Evolutionary conservation across 2,329 filamentous ascomycete genomes (phyloP), one percentile per base, ranked within the genome.

Genomic region (Fusarium sp.): DNA sequence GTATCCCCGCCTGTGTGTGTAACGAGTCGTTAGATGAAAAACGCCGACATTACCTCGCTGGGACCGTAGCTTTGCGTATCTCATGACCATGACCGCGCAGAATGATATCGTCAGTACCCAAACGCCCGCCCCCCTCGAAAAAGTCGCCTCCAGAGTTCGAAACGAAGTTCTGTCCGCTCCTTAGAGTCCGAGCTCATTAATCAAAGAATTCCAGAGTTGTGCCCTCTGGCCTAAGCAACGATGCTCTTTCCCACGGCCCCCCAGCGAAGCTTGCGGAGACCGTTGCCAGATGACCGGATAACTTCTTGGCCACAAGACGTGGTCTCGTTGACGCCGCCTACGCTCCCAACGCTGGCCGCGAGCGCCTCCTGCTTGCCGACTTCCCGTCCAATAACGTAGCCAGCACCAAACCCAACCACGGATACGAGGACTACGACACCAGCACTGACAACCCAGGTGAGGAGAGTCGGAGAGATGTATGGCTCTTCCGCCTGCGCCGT

Each of bases 371-470:
- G 86, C 33, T 86, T 83, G 3, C 89, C 89, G 23, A 89, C 88
- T 71, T 91, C 89, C 25, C 88, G 82, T 5, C 89, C 89, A 64
- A 90, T 88, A 23, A 90, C 88, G 73, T 90, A 90, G 10, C 89
- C 89, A 8, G 89, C 89, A 3, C 89, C 88, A 70, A 91, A 91
- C 2, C 89, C 89, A 33, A 91, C 88, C 1, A 90, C 89, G 7
- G 87, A 89, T 3, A 91, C 86, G 10, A 91, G 82, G 8, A 91
- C 88, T 2, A 91, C 86, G 1, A 91, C 89, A 16, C 89, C 89
- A 7, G 89, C 89, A 61, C 86, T 88, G 58, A 91, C 83, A 6
- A 89, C 87, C 87, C 88, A 90, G 0, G 88, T 88, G 54, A 90
- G 76, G 7, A 90, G 78, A 1, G 88, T 89, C 33, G 88, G 87